Percentiles rank a stretch among this genome's conserved stretches.
phyloP scores from a whole-genome alignment of 306 rosid genomes.

The Albizia julibrissin region DNA sequence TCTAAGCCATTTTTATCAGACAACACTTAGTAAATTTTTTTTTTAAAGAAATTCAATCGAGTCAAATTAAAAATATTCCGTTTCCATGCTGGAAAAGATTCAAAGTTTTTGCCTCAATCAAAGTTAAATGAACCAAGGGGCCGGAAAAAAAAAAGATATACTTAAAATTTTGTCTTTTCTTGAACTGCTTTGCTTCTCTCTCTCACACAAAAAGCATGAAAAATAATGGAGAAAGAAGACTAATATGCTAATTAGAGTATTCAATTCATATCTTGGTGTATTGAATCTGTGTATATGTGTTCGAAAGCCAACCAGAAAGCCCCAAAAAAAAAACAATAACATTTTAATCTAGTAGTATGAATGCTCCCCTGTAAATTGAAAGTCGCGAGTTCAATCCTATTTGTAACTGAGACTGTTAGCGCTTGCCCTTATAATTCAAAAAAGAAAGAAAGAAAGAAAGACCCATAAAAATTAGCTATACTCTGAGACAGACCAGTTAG shows the following conservation, averaged over 20 bases:
- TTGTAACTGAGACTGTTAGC: too few relatives aligned
- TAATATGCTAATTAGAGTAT: not conserved
- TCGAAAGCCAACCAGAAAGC: constrained; percentile 42
- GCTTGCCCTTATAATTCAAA: too few relatives aligned
- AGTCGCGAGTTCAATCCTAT: too few relatives aligned
- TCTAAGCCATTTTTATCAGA: constrained; percentile 29
- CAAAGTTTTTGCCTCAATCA: not conserved
- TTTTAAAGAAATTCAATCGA: not conserved
- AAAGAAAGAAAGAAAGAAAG: too few relatives aligned
- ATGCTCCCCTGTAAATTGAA: too few relatives aligned
- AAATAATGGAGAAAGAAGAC: constrained; percentile 19
- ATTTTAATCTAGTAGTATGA: too few relatives aligned
- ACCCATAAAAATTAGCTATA: constrained; percentile 13
- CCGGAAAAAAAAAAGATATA: not conserved
- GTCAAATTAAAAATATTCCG: not conserved
- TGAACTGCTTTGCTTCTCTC: constrained; percentile 17
- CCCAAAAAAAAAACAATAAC: not conserved
- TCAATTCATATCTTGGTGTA: constrained; percentile 35
- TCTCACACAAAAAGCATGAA: constrained; percentile 34
- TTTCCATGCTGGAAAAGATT: not conserved
- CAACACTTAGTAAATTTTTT: not conserved
- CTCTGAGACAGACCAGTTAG: constrained; percentile 33
- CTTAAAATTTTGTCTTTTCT: not conserved
- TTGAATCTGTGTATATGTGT: constrained; percentile 39
- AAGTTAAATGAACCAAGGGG: not conserved